Evolutionary conservation across 345 rosid species (phyloP).

Genomic region (Salix caprea): DNA sequence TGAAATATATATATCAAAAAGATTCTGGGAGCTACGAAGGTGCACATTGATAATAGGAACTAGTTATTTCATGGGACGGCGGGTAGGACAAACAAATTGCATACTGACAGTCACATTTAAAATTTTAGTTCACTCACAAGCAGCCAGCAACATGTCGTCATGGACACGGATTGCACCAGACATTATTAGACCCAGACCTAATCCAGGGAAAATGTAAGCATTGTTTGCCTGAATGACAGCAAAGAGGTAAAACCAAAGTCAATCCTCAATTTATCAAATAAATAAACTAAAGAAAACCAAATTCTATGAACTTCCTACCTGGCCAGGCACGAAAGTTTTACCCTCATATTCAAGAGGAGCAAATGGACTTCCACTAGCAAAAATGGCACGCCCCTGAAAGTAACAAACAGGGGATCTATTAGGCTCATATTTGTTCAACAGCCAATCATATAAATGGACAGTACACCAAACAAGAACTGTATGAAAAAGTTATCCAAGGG

Average conservation of each 20-base stretch:
- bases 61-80: not conserved
- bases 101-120: not conserved
- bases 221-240: constrained; percentile 68
- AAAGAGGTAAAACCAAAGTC: constrained; percentile 2
- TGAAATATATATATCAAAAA: no score
- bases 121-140: constrained; percentile 43
- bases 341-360: constrained; percentile 67
- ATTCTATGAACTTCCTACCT: constrained; percentile 36
- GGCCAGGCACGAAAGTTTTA: constrained; percentile 67
- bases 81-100: not conserved
- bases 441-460: not conserved
- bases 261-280: not conserved
- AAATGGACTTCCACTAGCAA: constrained; percentile 95
- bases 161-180: constrained; percentile 94
- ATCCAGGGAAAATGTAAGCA: constrained; percentile 95
- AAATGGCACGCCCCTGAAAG: constrained; percentile 80
- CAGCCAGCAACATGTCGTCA: constrained; percentile 91
- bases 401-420: not conserved
- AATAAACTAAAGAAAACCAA: not conserved
- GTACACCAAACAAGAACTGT: not conserved
- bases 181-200: constrained; percentile 90
- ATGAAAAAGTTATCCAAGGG: not conserved
- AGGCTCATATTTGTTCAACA: not conserved
- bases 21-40: no score
- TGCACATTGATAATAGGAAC: no score